These are phyloP conservation scores for Climacium dendroides DNA, from an alignment of 225 moss, liverwort and hornwort species.

Conservation along the genomic window DNA sequence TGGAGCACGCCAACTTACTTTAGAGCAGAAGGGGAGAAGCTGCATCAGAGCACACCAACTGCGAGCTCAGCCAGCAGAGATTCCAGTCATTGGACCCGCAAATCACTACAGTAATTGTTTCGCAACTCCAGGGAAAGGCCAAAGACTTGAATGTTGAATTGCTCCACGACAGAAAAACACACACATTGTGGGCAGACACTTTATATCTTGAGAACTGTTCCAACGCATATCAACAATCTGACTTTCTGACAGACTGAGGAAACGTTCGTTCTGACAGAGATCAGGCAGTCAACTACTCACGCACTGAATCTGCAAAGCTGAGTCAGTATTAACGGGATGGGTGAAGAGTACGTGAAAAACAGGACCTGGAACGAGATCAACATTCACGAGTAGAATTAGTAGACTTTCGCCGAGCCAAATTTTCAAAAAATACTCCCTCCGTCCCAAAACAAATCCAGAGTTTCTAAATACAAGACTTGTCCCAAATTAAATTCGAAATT, in stretches of 20 bases:
- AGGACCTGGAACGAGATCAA: neutral
- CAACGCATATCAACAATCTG: neutral
- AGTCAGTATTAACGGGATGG: neutral
- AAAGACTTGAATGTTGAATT: neutral
- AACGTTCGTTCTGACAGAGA: neutral
- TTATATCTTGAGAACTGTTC: neutral
- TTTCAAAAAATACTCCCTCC: too few species aligned
- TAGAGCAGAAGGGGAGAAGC: too few species aligned
- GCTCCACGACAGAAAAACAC: neutral
- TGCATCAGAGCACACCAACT: too few species aligned
- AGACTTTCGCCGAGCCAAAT: neutral
- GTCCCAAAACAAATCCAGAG: too few species aligned
- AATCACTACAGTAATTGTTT: too few species aligned
- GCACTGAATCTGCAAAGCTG: neutral
- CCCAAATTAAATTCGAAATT: too few species aligned
- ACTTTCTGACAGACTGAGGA: neutral
- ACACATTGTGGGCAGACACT: neutral
- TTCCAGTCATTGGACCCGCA: too few species aligned
- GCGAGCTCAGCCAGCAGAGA: too few species aligned
- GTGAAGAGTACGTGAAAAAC: neutral
- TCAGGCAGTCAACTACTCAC: rapidly evolving
- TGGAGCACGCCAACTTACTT: too few species aligned
- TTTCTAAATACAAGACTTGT: too few species aligned
- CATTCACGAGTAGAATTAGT: too few species aligned
- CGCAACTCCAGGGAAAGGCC: neutral